Evolutionary conservation across 108 stramenopile genomes (phyloP).

Genomic region (Schizochytrium sp.): DNA sequence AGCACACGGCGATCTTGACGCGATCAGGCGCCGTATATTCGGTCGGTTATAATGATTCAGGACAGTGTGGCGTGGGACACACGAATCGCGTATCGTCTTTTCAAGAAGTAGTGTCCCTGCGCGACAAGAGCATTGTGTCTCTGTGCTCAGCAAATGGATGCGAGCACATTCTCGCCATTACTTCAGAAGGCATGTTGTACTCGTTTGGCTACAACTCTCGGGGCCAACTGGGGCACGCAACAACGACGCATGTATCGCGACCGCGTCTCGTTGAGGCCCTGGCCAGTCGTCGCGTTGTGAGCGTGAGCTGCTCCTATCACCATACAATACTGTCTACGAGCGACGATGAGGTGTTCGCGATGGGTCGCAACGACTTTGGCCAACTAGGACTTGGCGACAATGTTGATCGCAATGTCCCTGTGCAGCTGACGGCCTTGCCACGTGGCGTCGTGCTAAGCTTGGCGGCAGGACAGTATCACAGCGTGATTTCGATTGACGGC

Average conservation of each 20-base stretch:
- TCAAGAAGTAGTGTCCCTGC: background rate
- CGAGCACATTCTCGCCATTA: conserved; percentile 42
- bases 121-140: background rate
- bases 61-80: conserved; percentile 38
- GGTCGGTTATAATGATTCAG: conserved; percentile 37
- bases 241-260: conserved; percentile 22
- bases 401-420: background rate
- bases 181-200: conserved; percentile 35
- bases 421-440: background rate
- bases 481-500: conserved; percentile 30
- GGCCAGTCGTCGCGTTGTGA: background rate
- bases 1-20: conserved; percentile 42
- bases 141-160: conserved; percentile 39
- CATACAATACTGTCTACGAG: background rate
- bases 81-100: background rate
- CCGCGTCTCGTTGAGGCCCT: conserved; percentile 25
- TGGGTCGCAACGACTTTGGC: conserved; percentile 6
- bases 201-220: conserved; percentile 34
- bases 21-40: conserved; percentile 32
- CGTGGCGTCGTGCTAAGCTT: background rate
- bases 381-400: background rate
- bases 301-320: background rate
- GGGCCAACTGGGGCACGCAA: conserved; percentile 44
- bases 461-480: background rate
- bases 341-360: background rate